These are phyloP conservation scores for Fusarium torreyae DNA, from an alignment of 2,329 filamentous ascomycete genomes.

Conservation along the genomic window DNA sequence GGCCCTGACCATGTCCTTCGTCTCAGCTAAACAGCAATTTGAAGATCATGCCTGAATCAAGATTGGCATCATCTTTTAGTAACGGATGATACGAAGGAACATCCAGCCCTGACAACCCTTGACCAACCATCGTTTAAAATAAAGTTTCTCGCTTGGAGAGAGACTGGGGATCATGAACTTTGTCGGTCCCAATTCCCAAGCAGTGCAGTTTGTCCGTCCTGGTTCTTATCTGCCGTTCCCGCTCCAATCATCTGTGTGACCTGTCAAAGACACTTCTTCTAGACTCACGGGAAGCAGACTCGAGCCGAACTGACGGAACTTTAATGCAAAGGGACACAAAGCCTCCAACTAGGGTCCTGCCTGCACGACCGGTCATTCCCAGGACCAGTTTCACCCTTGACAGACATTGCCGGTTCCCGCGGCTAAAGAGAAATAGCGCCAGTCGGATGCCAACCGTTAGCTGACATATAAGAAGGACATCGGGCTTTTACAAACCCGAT, in stretches of 20 bases:
- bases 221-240: not conserved
- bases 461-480: not conserved
- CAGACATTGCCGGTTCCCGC: not conserved
- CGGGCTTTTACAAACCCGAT: constrained; percentile 3
- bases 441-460: constrained; percentile 7
- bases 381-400: constrained; percentile 8
- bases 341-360: too few species aligned
- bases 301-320: constrained; percentile 4
- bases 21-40: constrained; percentile 30
- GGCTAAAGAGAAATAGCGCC: constrained; percentile 10
- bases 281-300: not conserved
- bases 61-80: not conserved
- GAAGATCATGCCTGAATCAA: constrained; percentile 15
- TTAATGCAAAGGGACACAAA: not conserved
- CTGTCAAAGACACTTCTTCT: not conserved
- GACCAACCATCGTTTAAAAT: not conserved
- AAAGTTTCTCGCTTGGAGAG: constrained; percentile 8
- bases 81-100: not conserved
- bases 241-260: constrained; percentile 23
- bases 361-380: constrained; percentile 16
- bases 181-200: constrained; percentile 22
- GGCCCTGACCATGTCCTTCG: constrained; percentile 3
- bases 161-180: constrained; percentile 25
- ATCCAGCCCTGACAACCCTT: not conserved
- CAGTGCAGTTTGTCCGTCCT: constrained; percentile 16